A percentile compares a stretch with the other conserved stretches of the same genome.
Evolutionary conservation across 2,329 filamentous ascomycete species (phyloP).

Genomic region (Botrytis cinerea): DNA sequence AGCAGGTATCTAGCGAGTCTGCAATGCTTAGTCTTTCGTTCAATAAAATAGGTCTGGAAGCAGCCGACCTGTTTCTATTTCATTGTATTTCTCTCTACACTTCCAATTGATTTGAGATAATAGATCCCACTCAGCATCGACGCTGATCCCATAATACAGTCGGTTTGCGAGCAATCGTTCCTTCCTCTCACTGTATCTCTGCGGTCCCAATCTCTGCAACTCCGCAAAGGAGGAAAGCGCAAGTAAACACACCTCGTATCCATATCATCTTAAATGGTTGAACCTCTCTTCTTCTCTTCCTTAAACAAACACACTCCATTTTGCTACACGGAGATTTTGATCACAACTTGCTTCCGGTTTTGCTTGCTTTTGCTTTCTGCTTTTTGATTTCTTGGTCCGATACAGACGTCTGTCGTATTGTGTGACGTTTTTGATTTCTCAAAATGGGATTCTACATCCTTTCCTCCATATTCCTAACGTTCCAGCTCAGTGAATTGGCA

Average conservation of each 20-base stretch:
- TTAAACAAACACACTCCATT: slow-evolving; percentile 13
- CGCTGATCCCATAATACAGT: neutral
- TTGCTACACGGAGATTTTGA: slow-evolving; percentile 21
- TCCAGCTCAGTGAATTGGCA: slow-evolving; percentile 11
- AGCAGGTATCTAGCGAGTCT: neutral
- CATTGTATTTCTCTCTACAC: neutral
- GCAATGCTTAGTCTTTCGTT: neutral
- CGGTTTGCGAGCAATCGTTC: neutral
- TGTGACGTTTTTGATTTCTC: slow-evolving; percentile 14
- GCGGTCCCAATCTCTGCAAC: neutral
- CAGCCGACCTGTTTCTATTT: neutral
- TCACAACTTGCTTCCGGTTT: slow-evolving; percentile 23
- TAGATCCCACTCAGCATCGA: neutral
- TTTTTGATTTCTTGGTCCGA: slow-evolving; percentile 9
- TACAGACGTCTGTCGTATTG: slow-evolving; percentile 14
- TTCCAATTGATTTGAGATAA: neutral
- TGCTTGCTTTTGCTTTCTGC: slow-evolving; percentile 19
- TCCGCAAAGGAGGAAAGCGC: neutral
- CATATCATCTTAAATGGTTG: neutral
- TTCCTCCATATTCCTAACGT: slow-evolving; percentile 11
- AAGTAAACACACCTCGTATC: neutral
- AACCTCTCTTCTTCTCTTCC: neutral
- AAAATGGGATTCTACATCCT: slow-evolving; percentile 12
- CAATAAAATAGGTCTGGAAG: neutral
- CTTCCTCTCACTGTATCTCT: neutral